These are phyloP conservation scores for Ceratocystis alfenasii DNA, from an alignment of 2,329 filamentous ascomycete genomes.

Conservation along the genomic window DNA sequence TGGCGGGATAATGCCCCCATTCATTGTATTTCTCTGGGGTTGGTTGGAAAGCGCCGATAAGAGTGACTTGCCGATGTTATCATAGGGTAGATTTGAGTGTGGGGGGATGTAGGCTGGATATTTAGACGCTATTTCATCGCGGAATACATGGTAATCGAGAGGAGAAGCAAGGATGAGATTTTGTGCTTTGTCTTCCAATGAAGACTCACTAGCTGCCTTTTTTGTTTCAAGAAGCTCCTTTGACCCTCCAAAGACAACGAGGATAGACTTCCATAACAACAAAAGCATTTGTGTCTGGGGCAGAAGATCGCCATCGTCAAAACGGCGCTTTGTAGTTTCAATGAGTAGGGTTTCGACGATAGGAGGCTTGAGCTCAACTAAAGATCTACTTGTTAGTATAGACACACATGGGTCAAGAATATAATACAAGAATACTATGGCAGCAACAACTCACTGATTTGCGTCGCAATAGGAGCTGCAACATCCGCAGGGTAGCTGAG, in stretches of 20 bases:
- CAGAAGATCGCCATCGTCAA: constrained; percentile 53
- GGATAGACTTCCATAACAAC: constrained; percentile 81
- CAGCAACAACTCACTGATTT: constrained; percentile 37
- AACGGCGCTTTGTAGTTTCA: constrained; percentile 55
- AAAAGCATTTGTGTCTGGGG: constrained; percentile 63
- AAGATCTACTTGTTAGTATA: constrained; percentile 23
- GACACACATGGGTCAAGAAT: too few species aligned
- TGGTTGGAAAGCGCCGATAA: constrained; percentile 74
- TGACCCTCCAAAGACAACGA: constrained; percentile 74
- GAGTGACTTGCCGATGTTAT: constrained; percentile 82
- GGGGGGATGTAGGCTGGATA: constrained; percentile 94
- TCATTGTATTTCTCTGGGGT: constrained; percentile 47
- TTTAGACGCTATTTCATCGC: constrained; percentile 93
- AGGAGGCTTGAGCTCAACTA: constrained; percentile 50
- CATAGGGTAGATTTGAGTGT: constrained; percentile 66
- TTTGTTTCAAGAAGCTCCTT: constrained; percentile 64
- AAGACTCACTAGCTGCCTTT: constrained; percentile 51
- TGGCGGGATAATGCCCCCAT: constrained; percentile 49
- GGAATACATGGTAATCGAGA: constrained; percentile 88
- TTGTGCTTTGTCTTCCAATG: constrained; percentile 49
- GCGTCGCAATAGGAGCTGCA: constrained; percentile 36
- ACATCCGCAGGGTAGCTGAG: constrained; percentile 39
- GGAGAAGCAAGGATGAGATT: constrained; percentile 86
- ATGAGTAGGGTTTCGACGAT: constrained; percentile 62
- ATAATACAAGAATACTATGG: neutral